Evolutionary conservation across 192 early-diverging fungal species (phyloP), one percentile per base, ranked within the genome.

Genomic region (Mortierella claussenii): DNA sequence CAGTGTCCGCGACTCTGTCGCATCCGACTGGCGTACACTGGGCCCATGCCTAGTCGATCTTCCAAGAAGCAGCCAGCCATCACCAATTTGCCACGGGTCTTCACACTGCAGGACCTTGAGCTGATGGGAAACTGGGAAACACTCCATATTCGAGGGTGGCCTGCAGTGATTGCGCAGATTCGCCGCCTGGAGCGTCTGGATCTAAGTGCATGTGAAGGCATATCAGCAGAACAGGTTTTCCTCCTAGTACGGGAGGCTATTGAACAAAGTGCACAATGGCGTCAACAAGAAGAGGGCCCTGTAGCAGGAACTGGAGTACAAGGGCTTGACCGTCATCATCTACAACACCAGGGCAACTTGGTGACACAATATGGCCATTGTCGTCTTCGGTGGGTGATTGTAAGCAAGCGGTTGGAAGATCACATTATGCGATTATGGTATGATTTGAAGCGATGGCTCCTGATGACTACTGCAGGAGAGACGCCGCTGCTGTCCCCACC

Each of bases 1-100:
- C 37, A 44, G 7, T 67, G 73, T 45, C 64, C 73, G 17, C 64
- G 63, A 2, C 59, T 76, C 0, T 43, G 27, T n/a, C 58, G 59
- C 4, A 44, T 76, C 23, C 63, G 73, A 17, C 30, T 76, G 21
- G 73, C 58, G 1, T 76, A 60, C 18, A 67, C 73, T 20, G 73
- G 58, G 0, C 73, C 73, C 1, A 76, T 62, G 73, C 73, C 73
- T 7, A 56, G 69, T 71, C 69, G 69, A n/a, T 71, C 69, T 0
- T 20, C 24, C 5, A 67, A 57, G 53, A 60, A 67, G 21, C 73
- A 57, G 32, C 73, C 73, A 30, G 64, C 59, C 4, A 76, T 76
- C 17, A 37, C 55, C 15, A 21, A 33, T 26, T 30, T 76, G 43
- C 17, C 58, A 7, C 24, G 30, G 17, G 23, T 76, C 8, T 20